Evolutionary conservation across 306 rosid genomes (phyloP).

Genomic region (Casuarina cunninghamiana): DNA sequence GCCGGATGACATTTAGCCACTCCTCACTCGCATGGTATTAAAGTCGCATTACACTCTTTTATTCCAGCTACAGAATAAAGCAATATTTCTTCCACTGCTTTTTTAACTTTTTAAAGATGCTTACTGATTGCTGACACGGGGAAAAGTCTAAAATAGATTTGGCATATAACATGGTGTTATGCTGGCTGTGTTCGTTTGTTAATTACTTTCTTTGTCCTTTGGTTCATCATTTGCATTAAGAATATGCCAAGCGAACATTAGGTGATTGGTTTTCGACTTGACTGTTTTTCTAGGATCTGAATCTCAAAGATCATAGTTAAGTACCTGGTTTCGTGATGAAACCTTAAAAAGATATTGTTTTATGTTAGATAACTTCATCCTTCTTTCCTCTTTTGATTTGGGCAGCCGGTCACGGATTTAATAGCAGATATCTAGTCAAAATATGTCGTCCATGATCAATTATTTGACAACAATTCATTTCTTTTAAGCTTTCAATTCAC

Average conservation of each 20-base stretch:
- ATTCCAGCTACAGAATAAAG: neutral
- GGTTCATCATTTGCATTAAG: neutral
- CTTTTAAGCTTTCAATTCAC: neutral
- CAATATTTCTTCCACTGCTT: neutral
- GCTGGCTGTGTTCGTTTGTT: neutral
- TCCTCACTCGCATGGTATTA: neutral
- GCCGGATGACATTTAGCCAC: neutral
- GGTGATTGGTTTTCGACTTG: too few relatives aligned
- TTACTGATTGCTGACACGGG: neutral
- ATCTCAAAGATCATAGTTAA: neutral
- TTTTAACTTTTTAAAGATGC: neutral
- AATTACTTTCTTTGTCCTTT: neutral
- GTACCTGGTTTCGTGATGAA: neutral
- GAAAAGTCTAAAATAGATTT: neutral
- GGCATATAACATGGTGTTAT: neutral
- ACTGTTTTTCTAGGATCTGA: too few relatives aligned
- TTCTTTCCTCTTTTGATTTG: neutral
- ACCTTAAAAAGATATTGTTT: neutral
- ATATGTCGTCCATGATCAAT: neutral
- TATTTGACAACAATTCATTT: too few relatives aligned
- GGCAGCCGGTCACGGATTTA: neutral
- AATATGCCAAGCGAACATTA: neutral
- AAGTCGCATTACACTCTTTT: neutral
- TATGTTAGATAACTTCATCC: neutral
- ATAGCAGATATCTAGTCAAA: neutral